Conservation (phyloP, 140 eudicot genomes). For the Senecio squalidus region DNA sequence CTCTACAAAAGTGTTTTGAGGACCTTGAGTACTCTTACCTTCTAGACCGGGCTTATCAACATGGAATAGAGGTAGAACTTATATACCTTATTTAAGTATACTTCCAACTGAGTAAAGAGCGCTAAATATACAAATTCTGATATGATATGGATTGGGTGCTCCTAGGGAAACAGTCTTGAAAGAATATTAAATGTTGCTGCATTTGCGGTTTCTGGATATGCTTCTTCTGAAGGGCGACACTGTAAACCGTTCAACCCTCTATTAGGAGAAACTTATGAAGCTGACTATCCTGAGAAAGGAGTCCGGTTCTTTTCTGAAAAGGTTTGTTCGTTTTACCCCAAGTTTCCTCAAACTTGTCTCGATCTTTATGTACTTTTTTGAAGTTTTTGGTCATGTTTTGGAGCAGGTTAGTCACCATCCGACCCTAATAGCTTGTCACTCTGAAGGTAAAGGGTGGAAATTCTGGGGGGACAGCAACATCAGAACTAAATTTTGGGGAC, state of each 20-base stretch:
- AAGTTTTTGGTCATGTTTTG: neutral
- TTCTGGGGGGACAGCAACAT: conserved; percentile 89
- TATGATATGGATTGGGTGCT: neutral
- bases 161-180: conserved; percentile 53
- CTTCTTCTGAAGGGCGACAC: conserved; percentile 81
- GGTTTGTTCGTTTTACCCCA: conserved; percentile 27
- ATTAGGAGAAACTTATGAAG: conserved; percentile 87
- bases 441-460: conserved; percentile 93
- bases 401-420: conserved; percentile 94
- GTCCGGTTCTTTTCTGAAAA: conserved; percentile 80
- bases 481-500: conserved; percentile 78
- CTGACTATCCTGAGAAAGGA: conserved; percentile 84
- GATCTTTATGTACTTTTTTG: neutral
- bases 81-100: neutral
- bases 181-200: conserved; percentile 76
- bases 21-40: conserved; percentile 32
- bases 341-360: neutral
- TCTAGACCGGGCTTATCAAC: conserved; percentile 25
- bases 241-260: conserved; percentile 90
- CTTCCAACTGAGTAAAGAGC: neutral
- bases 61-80: conserved; percentile 12
- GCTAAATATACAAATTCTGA: neutral
- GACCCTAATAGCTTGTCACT: conserved; percentile 84
- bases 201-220: conserved; percentile 85
- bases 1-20: conserved; percentile 30